Conservation (phyloP, 2,329 filamentous ascomycete species). For the Pyrenophora tritici-repentis region DNA sequence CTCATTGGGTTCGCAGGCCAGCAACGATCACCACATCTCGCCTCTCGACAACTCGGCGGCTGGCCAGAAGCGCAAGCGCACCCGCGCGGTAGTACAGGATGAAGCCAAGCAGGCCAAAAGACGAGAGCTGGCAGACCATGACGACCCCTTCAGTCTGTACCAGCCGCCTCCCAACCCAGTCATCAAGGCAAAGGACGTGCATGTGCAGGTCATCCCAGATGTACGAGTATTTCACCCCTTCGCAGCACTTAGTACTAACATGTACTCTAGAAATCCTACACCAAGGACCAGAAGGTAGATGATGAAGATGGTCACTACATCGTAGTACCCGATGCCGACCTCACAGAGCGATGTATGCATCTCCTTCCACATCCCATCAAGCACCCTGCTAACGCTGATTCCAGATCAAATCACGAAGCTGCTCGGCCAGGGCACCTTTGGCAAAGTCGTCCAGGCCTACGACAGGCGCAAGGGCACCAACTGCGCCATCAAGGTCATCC, state of each 20-base stretch:
- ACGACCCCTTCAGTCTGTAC: constrained; percentile 77
- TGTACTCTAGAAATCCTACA: constrained; percentile 50
- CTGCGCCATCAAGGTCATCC: constrained; percentile 97
- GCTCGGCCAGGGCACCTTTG: constrained; percentile 95
- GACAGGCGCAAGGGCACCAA: constrained; percentile 77
- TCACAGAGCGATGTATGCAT: constrained; percentile 86
- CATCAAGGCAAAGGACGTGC: constrained; percentile 76
- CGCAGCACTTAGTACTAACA: constrained; percentile 19
- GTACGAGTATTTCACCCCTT: constrained; percentile 49
- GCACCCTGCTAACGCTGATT: constrained; percentile 19
- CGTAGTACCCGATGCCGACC: constrained; percentile 80
- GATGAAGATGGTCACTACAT: constrained; percentile 98
- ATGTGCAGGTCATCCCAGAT: constrained; percentile 63
- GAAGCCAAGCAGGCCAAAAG: constrained; percentile 70
- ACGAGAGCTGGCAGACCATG: constrained; percentile 69
- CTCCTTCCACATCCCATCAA: not conserved
- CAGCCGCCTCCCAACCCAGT: constrained; percentile 84
- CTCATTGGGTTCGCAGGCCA: constrained; percentile 72
- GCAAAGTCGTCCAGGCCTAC: constrained; percentile 93
- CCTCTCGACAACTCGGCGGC: constrained; percentile 64
- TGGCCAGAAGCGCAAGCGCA: constrained; percentile 91
- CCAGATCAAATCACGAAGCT: constrained; percentile 86
- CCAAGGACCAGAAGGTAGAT: constrained; percentile 74
- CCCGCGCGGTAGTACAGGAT: constrained; percentile 78
- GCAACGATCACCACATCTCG: constrained; percentile 65